These are phyloP conservation scores for Plasmodium ovale DNA, from an alignment of 169 alveolate species.

Conservation along the genomic window DNA sequence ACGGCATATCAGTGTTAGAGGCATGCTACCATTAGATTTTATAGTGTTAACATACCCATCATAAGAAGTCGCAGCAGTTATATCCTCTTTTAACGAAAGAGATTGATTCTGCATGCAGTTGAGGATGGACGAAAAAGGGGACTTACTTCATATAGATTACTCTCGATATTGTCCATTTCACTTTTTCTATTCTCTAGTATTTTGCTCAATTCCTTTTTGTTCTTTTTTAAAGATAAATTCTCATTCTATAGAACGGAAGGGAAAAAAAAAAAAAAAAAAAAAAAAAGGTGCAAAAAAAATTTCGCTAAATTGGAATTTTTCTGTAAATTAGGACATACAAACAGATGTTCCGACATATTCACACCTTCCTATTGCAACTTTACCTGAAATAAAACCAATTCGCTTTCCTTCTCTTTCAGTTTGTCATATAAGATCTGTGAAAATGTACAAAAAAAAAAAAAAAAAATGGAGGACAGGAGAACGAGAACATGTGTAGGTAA, in stretches of 20 bases:
- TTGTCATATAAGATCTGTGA: conserved; percentile 32
- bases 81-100: too few species aligned
- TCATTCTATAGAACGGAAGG: conserved; percentile 21
- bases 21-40: not conserved
- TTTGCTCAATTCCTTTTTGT: conserved; percentile 7
- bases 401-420: conserved; percentile 49
- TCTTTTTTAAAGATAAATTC: conserved; percentile 30
- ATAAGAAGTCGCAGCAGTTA: too few species aligned
- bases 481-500: not conserved
- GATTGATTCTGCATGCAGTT: too few species aligned
- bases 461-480: not conserved
- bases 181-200: conserved; percentile 11
- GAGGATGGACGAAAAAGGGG: too few species aligned
- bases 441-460: not conserved
- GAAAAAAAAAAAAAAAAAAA: not conserved
- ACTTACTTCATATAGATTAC: conserved; percentile 14
- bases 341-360: not conserved
- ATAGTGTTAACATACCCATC: not conserved
- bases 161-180: conserved; percentile 41
- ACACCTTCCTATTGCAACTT: too few species aligned
- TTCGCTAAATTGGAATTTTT: too few species aligned
- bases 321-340: not conserved
- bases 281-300: not conserved
- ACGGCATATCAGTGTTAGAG: not conserved
- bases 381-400: conserved; percentile 34